Conservation (phyloP, 179 eudicot species). For the Corrigiola litoralis region DNA sequence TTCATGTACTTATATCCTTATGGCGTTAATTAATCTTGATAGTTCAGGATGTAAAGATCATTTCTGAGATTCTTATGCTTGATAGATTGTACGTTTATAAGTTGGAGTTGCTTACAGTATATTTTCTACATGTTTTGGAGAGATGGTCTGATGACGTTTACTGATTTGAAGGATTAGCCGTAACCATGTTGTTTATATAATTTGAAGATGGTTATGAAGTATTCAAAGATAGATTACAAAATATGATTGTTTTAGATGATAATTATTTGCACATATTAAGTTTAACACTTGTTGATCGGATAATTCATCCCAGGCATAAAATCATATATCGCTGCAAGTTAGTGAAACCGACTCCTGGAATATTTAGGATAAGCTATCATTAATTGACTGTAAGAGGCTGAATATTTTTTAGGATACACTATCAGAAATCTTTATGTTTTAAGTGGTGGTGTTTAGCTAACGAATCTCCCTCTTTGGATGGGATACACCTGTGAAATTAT, state of each 20-base stretch:
- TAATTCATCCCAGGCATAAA: too few relatives aligned
- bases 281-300: too few relatives aligned
- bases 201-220: too few relatives aligned
- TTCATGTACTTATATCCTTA: not conserved
- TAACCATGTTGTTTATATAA: not conserved
- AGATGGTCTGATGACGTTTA: not conserved
- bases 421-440: too few relatives aligned
- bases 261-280: too few relatives aligned
- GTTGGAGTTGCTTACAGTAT: not conserved
- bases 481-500: not conserved
- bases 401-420: not conserved
- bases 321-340: too few relatives aligned
- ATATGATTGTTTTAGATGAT: too few relatives aligned
- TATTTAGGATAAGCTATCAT: too few relatives aligned
- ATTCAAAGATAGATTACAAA: too few relatives aligned
- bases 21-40: not conserved
- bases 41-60: not conserved
- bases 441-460: too few relatives aligned
- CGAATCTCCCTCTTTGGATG: not conserved
- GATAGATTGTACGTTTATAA: not conserved
- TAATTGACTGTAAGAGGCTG: not conserved
- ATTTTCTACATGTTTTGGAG: not conserved
- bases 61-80: not conserved
- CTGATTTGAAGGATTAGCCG: too few relatives aligned
- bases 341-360: too few relatives aligned